Base-by-base conservation (phyloP, 116 monocot genomes). In the Trichopus zeylanicus region DNA sequence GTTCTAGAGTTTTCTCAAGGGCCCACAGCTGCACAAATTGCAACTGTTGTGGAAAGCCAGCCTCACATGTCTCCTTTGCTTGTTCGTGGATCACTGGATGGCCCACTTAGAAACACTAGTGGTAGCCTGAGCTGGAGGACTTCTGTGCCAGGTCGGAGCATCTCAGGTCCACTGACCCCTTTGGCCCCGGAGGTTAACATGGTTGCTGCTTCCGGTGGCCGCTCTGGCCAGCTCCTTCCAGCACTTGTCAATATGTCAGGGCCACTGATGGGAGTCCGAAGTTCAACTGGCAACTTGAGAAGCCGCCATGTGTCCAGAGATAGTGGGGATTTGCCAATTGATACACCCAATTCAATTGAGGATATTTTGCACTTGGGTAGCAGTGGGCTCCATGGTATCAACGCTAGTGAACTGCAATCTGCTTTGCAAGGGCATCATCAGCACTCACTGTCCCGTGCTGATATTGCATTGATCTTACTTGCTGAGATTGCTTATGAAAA, bases 11-110 rank as follows among this genome's bases (percentile, higher is more conserved):
- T 98, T 61, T 98, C 97, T 47, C 97, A 98, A 64, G 85, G 81
- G 9, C 84, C 91, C 3, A 57, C 74, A 27, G 72, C 81, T 26
- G 31, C 77, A 18, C 94, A 89, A 54, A 64, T 87, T 26, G 60
- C 91, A 46, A 72, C 72, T 35, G 70, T 80, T 20, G 70, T 77
- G 5, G 97, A 98, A 54, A 98, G 55, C 60, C 91, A 91, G 60
- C 84, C 97, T 53, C 97, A 98, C 65, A 85, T 98, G 87, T 98
- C 97, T n/a, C 97, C 97, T 19, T 70, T 98, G 69, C 91, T 98
- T 62, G 91, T 91, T 49, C 87, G 88, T 72, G 82, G 91, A 8
- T 98, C 97, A 48, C 74, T 82, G 54, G 97, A 98, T 60, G 88
- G 85, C 28, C 86, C 85, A 33, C 73, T 82, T 49, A 75, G 88